Evolutionary conservation across 2,329 filamentous ascomycete species (phyloP), one percentile per base, ranked within the genome.

Genomic region (Neopestalotiopsis clavispora): DNA sequence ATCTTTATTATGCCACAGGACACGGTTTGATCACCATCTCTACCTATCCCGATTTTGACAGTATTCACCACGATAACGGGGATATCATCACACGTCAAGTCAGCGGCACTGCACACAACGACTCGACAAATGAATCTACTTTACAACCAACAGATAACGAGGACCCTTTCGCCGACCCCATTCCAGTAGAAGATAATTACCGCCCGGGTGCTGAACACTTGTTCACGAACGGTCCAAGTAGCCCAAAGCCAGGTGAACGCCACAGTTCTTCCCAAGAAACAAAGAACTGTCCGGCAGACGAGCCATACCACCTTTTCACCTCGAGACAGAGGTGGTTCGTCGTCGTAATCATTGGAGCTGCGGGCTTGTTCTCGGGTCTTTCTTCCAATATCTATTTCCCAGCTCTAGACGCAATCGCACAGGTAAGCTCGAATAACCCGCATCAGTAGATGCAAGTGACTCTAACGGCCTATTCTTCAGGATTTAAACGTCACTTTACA

Each of bases 311-410:
- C 62, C 72, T 81, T 17, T 83, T 83, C 71, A 77, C 76, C 1
- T 66, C 71, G 5, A 70, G 72, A 14, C 77, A 83, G 72, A 87
- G 86, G 73, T 79, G 82, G 69, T 73, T 82, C 70, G 81, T 87
- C 42, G 81, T 86, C 30, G 79, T 82, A 73, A 84, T 85, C 65
- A 82, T 86, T 30, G 82, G 84, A 1, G 73, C 84, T 1, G 86
- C 85, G 1, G 84, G 83, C 1, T 77, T 88, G 38, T 87, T 89
- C 76, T 87, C 85, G 2, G 86, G 86, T 1, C 71, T 85, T 13
- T 84, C 85, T 3, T 82, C 82, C 40, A 86, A 84, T 69, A 86
- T 88, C 65, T 87, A 87, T 75, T 80, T 85, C 64, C 84, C 85
- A 0, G 80, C 83, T 0, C 70, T 86, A 4, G 77, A 80, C 59